Percentiles rank a stretch among this genome's conserved stretches.
phyloP scores from a whole-genome alignment of 441 rosid genomes.

The Erysimum cheiri region DNA sequence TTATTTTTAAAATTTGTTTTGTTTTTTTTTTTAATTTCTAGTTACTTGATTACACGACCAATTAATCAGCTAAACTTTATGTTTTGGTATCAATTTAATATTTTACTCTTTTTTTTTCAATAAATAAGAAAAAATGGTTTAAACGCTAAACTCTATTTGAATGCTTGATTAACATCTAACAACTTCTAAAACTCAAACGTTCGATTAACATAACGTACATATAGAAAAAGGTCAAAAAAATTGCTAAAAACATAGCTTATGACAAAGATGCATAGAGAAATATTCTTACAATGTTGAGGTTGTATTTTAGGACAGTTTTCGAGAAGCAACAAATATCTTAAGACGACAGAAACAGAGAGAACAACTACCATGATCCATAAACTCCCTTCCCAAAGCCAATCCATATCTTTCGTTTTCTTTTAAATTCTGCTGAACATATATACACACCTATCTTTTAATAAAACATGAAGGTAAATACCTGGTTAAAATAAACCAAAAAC shows the following conservation, averaged over 20 bases:
- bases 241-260: not conserved
- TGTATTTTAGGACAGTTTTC: conserved; percentile 1
- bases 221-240: too few relatives aligned
- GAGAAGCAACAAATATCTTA: conserved; percentile 22
- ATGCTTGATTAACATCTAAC: not conserved
- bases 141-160: not conserved
- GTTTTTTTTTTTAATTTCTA: not conserved
- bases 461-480: too few relatives aligned
- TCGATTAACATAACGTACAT: not conserved
- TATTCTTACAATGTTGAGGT: conserved; percentile 14
- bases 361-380: not conserved
- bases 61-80: not conserved
- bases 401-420: not conserved
- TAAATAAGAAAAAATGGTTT: too few relatives aligned
- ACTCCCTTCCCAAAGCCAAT: conserved; percentile 20
- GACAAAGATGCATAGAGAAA: not conserved
- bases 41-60: not conserved
- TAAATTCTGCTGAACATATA: not conserved
- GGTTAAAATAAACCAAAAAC: not conserved
- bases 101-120: not conserved
- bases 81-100: not conserved
- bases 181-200: not conserved
- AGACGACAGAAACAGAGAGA: conserved; percentile 8
- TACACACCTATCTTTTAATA: not conserved
- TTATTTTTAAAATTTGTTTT: not conserved